These are phyloP conservation scores for Aspergillus cavernicola DNA, from an alignment of 495 filamentous ascomycete genomes.

Conservation along the genomic window DNA sequence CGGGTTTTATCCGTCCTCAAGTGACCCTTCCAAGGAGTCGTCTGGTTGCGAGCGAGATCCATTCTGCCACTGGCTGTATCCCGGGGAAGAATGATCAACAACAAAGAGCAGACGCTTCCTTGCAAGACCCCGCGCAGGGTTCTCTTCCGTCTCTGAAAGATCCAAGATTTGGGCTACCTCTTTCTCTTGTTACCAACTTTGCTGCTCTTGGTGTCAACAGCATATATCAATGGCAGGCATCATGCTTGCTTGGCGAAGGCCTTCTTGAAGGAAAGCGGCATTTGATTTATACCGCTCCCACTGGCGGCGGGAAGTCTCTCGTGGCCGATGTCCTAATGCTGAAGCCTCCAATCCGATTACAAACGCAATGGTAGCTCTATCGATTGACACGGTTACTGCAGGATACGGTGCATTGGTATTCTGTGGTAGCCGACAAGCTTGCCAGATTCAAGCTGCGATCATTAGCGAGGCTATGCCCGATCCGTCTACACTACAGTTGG, in stretches of 20 bases:
- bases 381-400: conserved; percentile 59
- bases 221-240: conserved; percentile 84
- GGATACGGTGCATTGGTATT: conserved; percentile 76
- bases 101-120: conserved; percentile 14
- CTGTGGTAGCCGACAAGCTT: conserved; percentile 63
- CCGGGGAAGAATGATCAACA: background rate
- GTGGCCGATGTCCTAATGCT: conserved; percentile 75
- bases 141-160: conserved; percentile 61
- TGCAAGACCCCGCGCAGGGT: conserved; percentile 52
- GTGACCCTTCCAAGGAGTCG: conserved; percentile 26
- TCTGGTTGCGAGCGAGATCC: conserved; percentile 39
- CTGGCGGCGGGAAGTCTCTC: conserved; percentile 77
- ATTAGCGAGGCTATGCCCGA: conserved; percentile 61
- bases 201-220: conserved; percentile 56
- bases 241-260: conserved; percentile 66
- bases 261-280: conserved; percentile 63
- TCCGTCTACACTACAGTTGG: conserved; percentile 35
- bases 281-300: conserved; percentile 80
- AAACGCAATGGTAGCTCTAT: conserved; percentile 68
- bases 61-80: conserved; percentile 21
- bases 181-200: conserved; percentile 61
- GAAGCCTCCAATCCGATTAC: conserved; percentile 58
- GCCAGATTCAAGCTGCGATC: conserved; percentile 59
- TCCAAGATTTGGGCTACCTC: conserved; percentile 60
- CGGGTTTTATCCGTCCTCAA: conserved; percentile 19